phyloP scores from a whole-genome alignment of 768 basidiomycete genomes.

The Kwoniella heveanensis region DNA sequence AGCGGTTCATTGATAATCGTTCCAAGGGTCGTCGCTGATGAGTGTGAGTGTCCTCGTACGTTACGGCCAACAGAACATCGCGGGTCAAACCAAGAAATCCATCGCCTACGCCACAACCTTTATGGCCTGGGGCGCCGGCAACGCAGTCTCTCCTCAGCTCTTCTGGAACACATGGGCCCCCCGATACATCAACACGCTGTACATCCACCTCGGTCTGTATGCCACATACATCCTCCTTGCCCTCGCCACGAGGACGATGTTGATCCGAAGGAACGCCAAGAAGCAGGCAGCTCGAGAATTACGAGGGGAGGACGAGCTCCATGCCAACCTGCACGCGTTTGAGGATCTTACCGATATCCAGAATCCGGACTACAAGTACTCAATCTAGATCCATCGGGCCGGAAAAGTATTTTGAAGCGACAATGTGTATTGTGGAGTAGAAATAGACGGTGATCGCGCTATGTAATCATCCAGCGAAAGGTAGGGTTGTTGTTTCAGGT shows the following conservation, averaged over 20 bases:
- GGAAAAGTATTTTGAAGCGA: too few species aligned
- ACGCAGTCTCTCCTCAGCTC: constrained; percentile 62
- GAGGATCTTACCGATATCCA: constrained; percentile 46
- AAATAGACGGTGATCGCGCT: too few species aligned
- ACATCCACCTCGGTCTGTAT: constrained; percentile 20
- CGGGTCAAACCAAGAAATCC: constrained; percentile 62
- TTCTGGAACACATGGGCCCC: constrained; percentile 61
- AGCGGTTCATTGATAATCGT: too few species aligned
- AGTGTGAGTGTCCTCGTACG: too few species aligned
- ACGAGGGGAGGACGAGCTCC: constrained; percentile 6
- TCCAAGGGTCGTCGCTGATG: neutral
- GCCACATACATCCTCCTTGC: constrained; percentile 21
- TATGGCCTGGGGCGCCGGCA: constrained; percentile 62
- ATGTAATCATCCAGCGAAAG: too few species aligned
- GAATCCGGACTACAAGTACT: constrained; percentile 44
- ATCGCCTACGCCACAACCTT: constrained; percentile 61
- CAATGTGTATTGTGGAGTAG: too few species aligned
- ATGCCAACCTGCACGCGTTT: constrained; percentile 33
- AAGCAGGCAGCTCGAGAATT: constrained; percentile 23
- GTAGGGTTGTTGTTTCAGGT: too few species aligned
- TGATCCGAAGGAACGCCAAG: constrained; percentile 58
- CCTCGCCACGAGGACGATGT: constrained; percentile 19
- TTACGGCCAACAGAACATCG: constrained; percentile 59
- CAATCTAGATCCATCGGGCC: constrained; percentile 13
- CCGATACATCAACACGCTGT: constrained; percentile 56